Evolutionary conservation across 2,329 filamentous ascomycete species (phyloP), one percentile per base, ranked within the genome.

Genomic region (Apiospora marii): DNA sequence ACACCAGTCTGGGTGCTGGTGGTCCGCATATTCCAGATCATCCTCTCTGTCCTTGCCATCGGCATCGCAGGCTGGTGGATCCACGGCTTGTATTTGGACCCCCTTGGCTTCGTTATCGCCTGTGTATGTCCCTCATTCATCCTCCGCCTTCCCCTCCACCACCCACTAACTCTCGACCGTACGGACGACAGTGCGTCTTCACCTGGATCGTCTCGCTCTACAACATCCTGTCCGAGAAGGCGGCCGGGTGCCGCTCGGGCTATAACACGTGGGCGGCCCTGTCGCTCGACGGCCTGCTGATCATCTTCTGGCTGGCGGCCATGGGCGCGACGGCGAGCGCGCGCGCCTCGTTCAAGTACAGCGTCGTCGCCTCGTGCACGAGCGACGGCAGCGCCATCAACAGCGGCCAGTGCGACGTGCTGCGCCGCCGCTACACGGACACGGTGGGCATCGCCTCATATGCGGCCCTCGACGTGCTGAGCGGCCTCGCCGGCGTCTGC

Each of bases 251-350:
- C 51, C 82, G 79, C 27, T 34, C 70, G 1, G 76, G 78, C 24
- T 87, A 88, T 75, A 83, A 87, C 74, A 81, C 86, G 72, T 81
- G 84, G 74, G 85, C 85, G 53, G 80, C 86, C 13, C 77, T 87
- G 10, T 78, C 78, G 19, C 80, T 87, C 30, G 85, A 87, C 67
- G 80, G 77, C 4, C 78, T 87, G 61, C 80, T 87, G 78, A 76
- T 84, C 67, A 75, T 88, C 72, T 81, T 88, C 70, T 88, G 86
- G 86, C 83, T 88, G 24, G 81, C 84, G 0, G 81, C 82, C n/a
- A 78, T 82, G 76, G 82, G 77, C 46, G 81, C 84, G 37, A 81
- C 81, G 19, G 86, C 86, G 12, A 80, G 82, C 27, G 79, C 76
- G 70, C 83, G 85, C 43, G 80, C 81, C 46, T 73, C 73, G 24